Evolutionary conservation across 495 filamentous ascomycete species (phyloP).

Genomic region (Sphaerosporella brunnea): DNA sequence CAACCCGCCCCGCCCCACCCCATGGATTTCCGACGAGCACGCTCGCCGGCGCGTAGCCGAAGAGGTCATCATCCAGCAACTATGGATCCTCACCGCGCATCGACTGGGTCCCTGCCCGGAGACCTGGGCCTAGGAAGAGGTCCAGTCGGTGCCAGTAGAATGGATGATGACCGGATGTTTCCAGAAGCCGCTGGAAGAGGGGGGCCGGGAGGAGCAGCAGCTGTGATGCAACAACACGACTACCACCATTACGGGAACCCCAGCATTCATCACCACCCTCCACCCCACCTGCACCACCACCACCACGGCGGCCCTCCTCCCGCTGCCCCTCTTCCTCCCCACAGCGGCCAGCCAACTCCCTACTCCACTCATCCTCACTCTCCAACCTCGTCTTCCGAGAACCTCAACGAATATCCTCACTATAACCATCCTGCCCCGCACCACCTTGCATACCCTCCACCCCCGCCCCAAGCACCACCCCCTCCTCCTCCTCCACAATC

Average conservation of each 20-base stretch:
- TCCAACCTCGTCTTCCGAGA: conserved; percentile 17
- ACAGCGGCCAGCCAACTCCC: conserved; percentile 9
- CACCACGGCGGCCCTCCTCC: conserved; percentile 12
- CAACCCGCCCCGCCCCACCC: too few relatives aligned
- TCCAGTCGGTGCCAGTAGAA: background rate
- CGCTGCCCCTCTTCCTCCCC: conserved; percentile 8
- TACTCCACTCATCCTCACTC: conserved; percentile 18
- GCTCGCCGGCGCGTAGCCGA: conserved; percentile 8
- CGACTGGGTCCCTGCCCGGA: conserved; percentile 17
- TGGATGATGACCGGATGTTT: conserved; percentile 4
- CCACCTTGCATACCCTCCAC: conserved; percentile 7
- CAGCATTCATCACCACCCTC: conserved; percentile 3
- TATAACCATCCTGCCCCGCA: conserved; percentile 8
- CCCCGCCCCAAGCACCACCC: conserved; percentile 15
- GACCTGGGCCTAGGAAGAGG: background rate
- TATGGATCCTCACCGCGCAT: conserved; percentile 15
- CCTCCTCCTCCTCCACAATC: conserved; percentile 6
- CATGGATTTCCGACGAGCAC: conserved; percentile 6
- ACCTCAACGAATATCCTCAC: conserved; percentile 5
- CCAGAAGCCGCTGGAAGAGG: conserved; percentile 4
- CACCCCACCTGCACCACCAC: conserved; percentile 4
- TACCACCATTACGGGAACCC: background rate
- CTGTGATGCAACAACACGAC: background rate
- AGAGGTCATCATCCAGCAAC: conserved; percentile 3
- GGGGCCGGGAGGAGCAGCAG: background rate